These are phyloP conservation scores for Camelina neglecta DNA, from an alignment of 345 rosid genomes.

Conservation along the genomic window DNA sequence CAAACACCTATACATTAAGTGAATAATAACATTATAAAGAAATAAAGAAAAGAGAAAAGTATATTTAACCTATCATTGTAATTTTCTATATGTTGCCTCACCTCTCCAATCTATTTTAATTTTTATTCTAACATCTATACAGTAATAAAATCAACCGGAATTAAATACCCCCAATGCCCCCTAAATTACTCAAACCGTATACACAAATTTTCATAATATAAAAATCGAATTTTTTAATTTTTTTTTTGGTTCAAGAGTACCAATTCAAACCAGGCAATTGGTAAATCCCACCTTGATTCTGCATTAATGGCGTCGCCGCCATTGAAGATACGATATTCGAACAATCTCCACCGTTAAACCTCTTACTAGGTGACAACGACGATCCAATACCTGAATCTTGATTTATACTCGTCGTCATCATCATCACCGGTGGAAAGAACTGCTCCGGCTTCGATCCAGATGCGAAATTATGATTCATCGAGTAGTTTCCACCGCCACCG, in stretches of 20 bases:
- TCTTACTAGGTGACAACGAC: slow-evolving; percentile 48
- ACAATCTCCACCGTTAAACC: slow-evolving; percentile 48
- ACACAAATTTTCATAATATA: slow-evolving; percentile 7
- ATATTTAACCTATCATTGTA: slow-evolving; percentile 19
- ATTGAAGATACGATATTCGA: slow-evolving; percentile 21
- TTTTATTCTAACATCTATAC: slow-evolving; percentile 24
- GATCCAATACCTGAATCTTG: slow-evolving; percentile 47
- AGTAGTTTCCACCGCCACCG: slow-evolving; percentile 35
- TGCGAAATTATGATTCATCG: slow-evolving; percentile 37
- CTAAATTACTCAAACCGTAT: slow-evolving; percentile 28
- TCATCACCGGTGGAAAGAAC: slow-evolving; percentile 34
- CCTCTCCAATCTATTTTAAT: slow-evolving; percentile 25
- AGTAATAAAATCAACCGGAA: slow-evolving; percentile 28
- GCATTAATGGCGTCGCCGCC: slow-evolving; percentile 32
- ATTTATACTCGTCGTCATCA: slow-evolving; percentile 18
- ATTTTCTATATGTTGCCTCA: slow-evolving; percentile 34
- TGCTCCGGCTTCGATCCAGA: slow-evolving; percentile 52
- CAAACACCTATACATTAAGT: slow-evolving; percentile 23
- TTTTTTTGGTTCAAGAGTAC: slow-evolving; percentile 48
- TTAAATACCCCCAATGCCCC: slow-evolving; percentile 25
- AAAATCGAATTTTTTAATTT: no score
- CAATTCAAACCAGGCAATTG: slow-evolving; percentile 78
- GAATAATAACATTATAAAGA: not conserved
- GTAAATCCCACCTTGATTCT: slow-evolving; percentile 52
- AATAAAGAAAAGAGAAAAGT: not conserved